Evolutionary conservation across 805 yeast species (phyloP).

Genomic region (Lipomyces starkeyi): DNA sequence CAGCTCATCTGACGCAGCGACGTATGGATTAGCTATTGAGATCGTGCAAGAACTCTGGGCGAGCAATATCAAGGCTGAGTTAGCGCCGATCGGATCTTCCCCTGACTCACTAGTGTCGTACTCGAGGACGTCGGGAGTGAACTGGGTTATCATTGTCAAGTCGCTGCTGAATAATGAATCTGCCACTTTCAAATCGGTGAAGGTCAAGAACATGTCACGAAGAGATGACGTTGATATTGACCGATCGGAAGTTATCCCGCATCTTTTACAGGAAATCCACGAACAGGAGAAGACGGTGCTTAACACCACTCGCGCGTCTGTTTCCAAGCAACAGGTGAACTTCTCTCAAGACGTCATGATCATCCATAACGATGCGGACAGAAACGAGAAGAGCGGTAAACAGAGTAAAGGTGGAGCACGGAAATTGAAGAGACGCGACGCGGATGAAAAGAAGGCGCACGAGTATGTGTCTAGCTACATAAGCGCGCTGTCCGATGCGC

Average conservation of each 20-base stretch:
- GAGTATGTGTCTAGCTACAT: constrained; percentile 63
- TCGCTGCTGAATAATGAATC: constrained; percentile 52
- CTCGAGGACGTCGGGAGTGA: constrained; percentile 73
- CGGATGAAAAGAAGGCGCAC: constrained; percentile 67
- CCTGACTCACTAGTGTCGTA: constrained; percentile 67
- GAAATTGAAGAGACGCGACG: constrained; percentile 39
- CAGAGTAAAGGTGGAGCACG: constrained; percentile 76
- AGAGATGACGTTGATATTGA: constrained; percentile 75
- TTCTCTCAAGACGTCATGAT: constrained; percentile 62
- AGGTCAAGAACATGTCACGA: constrained; percentile 66
- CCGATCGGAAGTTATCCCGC: constrained; percentile 63
- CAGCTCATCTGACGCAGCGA: constrained; percentile 61
- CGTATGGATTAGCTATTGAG: constrained; percentile 67
- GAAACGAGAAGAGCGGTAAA: constrained; percentile 66
- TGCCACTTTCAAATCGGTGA: constrained; percentile 74
- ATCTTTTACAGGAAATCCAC: constrained; percentile 48
- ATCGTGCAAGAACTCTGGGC: constrained; percentile 74
- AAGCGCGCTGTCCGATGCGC: constrained; percentile 63
- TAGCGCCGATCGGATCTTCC: constrained; percentile 47
- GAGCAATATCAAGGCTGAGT: constrained; percentile 78
- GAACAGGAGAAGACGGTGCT: constrained; percentile 34
- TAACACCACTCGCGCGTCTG: not conserved
- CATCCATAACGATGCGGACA: constrained; percentile 79
- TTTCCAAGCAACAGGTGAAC: constrained; percentile 4
- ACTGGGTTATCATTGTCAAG: constrained; percentile 77